Evolutionary conservation across 2,329 filamentous ascomycete genomes (phyloP).

Genomic region (Exophiala dermatitidis): DNA sequence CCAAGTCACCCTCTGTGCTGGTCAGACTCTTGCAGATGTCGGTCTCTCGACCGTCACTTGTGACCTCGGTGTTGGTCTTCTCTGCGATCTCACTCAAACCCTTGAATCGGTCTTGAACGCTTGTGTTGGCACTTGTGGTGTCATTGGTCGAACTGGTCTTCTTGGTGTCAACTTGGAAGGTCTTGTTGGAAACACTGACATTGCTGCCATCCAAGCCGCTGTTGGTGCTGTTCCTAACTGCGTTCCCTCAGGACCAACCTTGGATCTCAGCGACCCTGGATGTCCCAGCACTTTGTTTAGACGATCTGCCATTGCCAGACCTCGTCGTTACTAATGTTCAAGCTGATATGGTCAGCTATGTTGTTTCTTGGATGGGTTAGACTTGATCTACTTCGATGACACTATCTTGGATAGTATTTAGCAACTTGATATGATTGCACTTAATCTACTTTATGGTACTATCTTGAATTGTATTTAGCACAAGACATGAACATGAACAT

Average conservation of each 20-base stretch:
- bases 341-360: no score
- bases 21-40: conserved; percentile 4
- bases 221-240: conserved; percentile 2
- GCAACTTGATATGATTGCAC: no score
- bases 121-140: neutral
- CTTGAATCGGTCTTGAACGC: neutral
- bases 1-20: conserved; percentile 5
- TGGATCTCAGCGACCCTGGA: conserved; percentile 5
- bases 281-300: conserved; percentile 3
- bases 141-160: conserved; percentile 1
- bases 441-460: no score
- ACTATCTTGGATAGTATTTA: no score
- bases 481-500: no score
- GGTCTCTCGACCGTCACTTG: conserved; percentile 6
- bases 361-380: no score
- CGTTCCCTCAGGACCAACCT: neutral
- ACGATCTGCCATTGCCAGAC: neutral
- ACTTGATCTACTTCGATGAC: no score
- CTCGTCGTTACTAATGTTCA: neutral
- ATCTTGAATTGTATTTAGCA: no score
- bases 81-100: conserved; percentile 3
- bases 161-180: conserved; percentile 1
- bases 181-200: neutral
- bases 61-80: neutral
- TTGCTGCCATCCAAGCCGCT: conserved; percentile 2